Percentiles rank a stretch among this genome's conserved stretches.
These are phyloP conservation scores for Mucor piriformis DNA, from an alignment of 371 early-diverging fungal species.

Conservation along the genomic window DNA sequence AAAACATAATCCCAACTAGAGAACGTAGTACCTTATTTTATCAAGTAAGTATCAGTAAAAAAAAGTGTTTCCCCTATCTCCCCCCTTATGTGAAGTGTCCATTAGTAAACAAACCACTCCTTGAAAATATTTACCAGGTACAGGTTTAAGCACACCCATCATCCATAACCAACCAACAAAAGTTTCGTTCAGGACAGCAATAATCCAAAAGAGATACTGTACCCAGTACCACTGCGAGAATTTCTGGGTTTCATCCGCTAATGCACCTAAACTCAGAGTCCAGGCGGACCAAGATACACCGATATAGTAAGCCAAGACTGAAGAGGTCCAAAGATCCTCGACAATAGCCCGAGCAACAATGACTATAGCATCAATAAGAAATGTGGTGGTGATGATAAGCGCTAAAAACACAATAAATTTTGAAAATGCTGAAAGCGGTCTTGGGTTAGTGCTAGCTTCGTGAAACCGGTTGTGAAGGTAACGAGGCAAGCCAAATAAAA, in stretches of 20 bases:
- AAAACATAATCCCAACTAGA: slow-evolving; percentile 32
- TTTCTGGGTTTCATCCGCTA: slow-evolving; percentile 34
- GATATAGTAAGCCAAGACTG: slow-evolving; percentile 36
- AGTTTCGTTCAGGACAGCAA: slow-evolving; percentile 30
- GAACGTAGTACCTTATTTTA: slow-evolving; percentile 42
- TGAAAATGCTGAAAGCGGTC: slow-evolving; percentile 25
- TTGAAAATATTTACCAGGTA: slow-evolving; percentile 27
- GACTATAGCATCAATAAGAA: slow-evolving; percentile 36
- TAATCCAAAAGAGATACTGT: slow-evolving; percentile 43
- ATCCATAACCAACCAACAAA: slow-evolving; percentile 45
- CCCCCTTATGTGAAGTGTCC: neutral
- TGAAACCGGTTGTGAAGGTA: slow-evolving; percentile 24
- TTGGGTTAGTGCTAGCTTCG: neutral
- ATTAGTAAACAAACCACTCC: neutral
- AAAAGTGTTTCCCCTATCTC: neutral
- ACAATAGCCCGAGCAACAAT: slow-evolving; percentile 35
- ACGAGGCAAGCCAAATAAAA: slow-evolving; percentile 32
- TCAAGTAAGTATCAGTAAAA: neutral
- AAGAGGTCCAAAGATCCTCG: slow-evolving; percentile 35
- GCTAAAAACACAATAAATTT: slow-evolving; percentile 32
- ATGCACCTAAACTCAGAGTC: slow-evolving; percentile 21
- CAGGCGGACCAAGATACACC: slow-evolving; percentile 37
- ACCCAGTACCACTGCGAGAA: slow-evolving; percentile 40
- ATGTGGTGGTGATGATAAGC: slow-evolving; percentile 24
- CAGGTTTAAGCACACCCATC: slow-evolving; percentile 27